A percentile compares a stretch with the other conserved stretches of the same genome.
Conservation (phyloP, 148 eudicot genomes). For the Diospyros kaki region DNA sequence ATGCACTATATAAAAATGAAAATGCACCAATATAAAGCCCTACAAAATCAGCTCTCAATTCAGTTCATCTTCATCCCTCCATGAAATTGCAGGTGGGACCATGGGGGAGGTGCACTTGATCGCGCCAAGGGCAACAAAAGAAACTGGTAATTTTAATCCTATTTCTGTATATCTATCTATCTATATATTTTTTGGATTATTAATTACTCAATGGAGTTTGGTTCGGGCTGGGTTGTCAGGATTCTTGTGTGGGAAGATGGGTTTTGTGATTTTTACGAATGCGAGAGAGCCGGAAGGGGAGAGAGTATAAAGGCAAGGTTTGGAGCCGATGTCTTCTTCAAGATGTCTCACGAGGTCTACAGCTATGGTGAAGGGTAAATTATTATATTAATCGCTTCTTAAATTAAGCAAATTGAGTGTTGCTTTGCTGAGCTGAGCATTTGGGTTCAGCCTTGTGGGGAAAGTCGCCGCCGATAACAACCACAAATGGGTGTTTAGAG, state of each 20-base stretch:
- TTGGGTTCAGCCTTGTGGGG: constrained; percentile 37
- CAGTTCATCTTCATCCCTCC: too few relatives aligned
- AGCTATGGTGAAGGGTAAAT: constrained; percentile 54
- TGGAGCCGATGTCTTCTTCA: constrained; percentile 54
- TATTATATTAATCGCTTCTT: too few relatives aligned
- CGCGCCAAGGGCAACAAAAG: constrained; percentile 44
- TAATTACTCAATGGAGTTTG: background rate
- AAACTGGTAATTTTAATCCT: constrained; percentile 30
- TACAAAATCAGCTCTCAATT: too few relatives aligned
- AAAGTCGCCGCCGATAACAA: constrained; percentile 51
- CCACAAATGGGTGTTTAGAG: constrained; percentile 57
- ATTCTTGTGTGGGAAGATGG: constrained; percentile 67
- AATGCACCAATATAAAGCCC: background rate
- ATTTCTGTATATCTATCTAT: too few relatives aligned
- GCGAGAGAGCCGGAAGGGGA: constrained; percentile 26
- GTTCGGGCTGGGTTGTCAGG: constrained; percentile 24
- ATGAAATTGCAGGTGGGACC: constrained; percentile 42
- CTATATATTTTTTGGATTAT: background rate
- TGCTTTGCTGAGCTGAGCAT: background rate
- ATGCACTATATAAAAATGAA: background rate
- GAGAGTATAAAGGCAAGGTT: constrained; percentile 25
- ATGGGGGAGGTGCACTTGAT: constrained; percentile 42
- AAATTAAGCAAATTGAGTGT: too few relatives aligned
- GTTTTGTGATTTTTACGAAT: constrained; percentile 43
- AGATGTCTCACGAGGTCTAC: constrained; percentile 59